Conservation (phyloP, 208 protist genomes). For the Leishmania lainsoni region DNA sequence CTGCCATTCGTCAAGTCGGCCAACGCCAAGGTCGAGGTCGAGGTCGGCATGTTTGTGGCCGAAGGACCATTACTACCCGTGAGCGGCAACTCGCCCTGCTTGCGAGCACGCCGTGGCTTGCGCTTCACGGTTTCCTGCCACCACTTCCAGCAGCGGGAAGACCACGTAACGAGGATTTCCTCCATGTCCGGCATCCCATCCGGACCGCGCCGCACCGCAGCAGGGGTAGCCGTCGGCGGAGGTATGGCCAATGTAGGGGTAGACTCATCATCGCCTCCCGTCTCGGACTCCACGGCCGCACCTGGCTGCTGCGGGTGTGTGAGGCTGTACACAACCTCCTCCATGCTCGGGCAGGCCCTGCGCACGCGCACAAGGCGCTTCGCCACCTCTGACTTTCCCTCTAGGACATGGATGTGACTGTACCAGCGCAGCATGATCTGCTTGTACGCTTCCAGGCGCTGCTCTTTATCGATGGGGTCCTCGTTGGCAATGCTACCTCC, state of each 20-base stretch:
- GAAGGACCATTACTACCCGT: background rate
- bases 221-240: background rate
- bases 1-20: constrained; percentile 9
- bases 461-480: constrained; percentile 34
- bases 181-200: constrained; percentile 24
- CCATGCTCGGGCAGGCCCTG: constrained; percentile 32
- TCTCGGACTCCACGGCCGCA: constrained; percentile 13
- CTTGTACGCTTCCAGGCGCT: constrained; percentile 45
- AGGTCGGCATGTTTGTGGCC: constrained; percentile 13
- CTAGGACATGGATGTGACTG: constrained; percentile 49
- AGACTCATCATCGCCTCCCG: constrained; percentile 21
- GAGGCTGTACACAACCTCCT: constrained; percentile 29
- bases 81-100: constrained; percentile 28
- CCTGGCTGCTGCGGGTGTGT: constrained; percentile 28
- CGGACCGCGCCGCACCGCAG: constrained; percentile 18
- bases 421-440: constrained; percentile 54
- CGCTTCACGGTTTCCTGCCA: constrained; percentile 42
- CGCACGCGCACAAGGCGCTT: constrained; percentile 32
- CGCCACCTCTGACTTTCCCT: constrained; percentile 37
- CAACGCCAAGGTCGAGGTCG: constrained; percentile 23
- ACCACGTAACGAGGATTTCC: constrained; percentile 29
- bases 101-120: constrained; percentile 35
- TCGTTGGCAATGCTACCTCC: constrained; percentile 29
- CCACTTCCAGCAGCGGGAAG: constrained; percentile 38
- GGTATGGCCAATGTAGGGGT: background rate